Conservation (phyloP, 345 rosid species). For the Gossypium herbaceum region DNA sequence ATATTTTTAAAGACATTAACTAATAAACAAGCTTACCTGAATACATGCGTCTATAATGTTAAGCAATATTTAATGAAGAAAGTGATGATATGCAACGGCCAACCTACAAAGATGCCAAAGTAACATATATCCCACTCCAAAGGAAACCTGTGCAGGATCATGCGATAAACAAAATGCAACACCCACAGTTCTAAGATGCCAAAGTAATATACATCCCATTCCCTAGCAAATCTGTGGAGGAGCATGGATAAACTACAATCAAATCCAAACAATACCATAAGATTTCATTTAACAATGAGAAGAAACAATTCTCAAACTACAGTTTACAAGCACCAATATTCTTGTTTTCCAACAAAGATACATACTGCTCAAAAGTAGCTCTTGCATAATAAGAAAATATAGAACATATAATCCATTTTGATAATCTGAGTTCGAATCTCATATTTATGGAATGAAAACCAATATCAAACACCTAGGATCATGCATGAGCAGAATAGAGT, state of each 20-base stretch:
- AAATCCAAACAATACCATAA: not conserved
- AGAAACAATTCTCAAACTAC: not conserved
- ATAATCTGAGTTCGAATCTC: too few relatives aligned
- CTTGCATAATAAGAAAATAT: too few relatives aligned
- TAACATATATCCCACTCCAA: conserved; percentile 6
- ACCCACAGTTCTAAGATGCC: not conserved
- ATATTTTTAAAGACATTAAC: not conserved
- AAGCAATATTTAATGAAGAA: not conserved
- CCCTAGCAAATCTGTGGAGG: not conserved
- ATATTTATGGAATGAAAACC: not conserved
- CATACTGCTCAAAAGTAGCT: too few relatives aligned
- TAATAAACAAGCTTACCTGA: not conserved
- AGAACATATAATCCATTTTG: too few relatives aligned
- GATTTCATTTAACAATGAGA: too few relatives aligned
- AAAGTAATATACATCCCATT: not conserved
- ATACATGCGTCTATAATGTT: not conserved
- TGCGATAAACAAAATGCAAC: not conserved
- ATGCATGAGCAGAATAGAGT: not conserved
- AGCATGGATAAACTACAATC: not conserved
- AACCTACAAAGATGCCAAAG: not conserved
- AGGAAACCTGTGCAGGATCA: not conserved
- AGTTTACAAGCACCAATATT: not conserved
- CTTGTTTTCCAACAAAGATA: not conserved
- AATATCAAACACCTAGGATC: not conserved
- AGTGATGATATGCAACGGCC: not conserved